These are phyloP conservation scores for Aurinia saxatilis DNA, from an alignment of 345 rosid species.

Conservation along the genomic window DNA sequence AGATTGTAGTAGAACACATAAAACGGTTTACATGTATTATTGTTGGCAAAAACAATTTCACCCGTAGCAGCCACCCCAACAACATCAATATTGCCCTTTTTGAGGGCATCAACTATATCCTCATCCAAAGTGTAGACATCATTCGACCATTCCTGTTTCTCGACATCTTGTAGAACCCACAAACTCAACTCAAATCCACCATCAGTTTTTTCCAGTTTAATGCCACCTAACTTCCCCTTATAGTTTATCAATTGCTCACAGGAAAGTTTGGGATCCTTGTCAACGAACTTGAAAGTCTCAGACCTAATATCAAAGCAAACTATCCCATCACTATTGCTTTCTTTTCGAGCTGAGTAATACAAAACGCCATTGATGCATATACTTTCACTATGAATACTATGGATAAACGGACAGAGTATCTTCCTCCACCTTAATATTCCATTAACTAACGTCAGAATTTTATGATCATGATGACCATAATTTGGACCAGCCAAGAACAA, in stretches of 20 bases:
- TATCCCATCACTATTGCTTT: not conserved
- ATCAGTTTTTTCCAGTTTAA: rapidly evolving
- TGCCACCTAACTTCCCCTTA: slow-evolving; percentile 1
- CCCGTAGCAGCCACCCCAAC: not conserved
- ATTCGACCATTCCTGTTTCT: not conserved
- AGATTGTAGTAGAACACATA: not conserved
- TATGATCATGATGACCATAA: no score
- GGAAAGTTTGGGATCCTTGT: rapidly evolving
- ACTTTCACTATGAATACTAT: rapidly evolving
- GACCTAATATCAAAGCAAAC: slow-evolving; percentile 7
- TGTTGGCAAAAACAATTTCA: not conserved
- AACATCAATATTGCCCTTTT: not conserved
- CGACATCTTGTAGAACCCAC: not conserved
- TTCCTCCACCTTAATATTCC: not conserved
- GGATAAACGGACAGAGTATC: not conserved
- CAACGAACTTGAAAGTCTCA: not conserved
- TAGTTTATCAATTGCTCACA: not conserved
- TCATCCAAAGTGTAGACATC: not conserved
- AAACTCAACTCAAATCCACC: not conserved
- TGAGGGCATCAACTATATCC: no score
- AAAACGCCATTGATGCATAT: slow-evolving; percentile 11
- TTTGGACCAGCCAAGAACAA: no score
- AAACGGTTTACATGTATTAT: no score
- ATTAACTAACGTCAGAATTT: no score
- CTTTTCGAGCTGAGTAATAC: not conserved